phyloP scores from a whole-genome alignment of 2,329 filamentous ascomycete genomes.

The Aspergillus puulaauensis region DNA sequence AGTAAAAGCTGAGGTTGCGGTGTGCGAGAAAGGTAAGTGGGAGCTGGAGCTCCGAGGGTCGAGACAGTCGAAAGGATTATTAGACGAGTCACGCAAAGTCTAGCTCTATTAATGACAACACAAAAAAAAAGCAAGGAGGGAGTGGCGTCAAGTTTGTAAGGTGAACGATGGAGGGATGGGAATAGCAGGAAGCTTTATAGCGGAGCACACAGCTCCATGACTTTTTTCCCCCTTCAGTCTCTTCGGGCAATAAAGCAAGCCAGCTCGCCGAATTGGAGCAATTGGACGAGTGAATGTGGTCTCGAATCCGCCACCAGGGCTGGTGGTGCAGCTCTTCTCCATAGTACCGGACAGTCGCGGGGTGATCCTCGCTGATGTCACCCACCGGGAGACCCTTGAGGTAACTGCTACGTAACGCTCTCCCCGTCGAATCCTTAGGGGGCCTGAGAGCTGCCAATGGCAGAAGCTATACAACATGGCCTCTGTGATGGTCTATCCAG shows the following conservation, averaged over 20 bases:
- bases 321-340: background rate
- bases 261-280: background rate
- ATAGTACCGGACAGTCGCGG: background rate
- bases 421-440: too few species aligned
- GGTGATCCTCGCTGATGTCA: slow-evolving; percentile 9
- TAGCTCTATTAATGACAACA: background rate
- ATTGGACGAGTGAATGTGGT: too few species aligned
- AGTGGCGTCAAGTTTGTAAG: background rate
- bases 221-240: background rate
- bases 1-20: background rate
- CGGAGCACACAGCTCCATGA: background rate
- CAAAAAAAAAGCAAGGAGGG: background rate
- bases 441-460: too few species aligned
- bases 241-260: background rate
- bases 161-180: background rate
- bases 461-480: too few species aligned
- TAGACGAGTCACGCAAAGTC: background rate
- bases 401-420: slow-evolving; percentile 1
- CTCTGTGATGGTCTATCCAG: background rate
- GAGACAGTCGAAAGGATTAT: background rate
- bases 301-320: too few species aligned
- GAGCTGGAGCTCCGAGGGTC: background rate
- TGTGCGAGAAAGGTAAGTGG: background rate
- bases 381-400: background rate
- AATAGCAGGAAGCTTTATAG: background rate